phyloP scores from a whole-genome alignment of 2,329 filamentous ascomycete genomes.

The Diplodia corticola region DNA sequence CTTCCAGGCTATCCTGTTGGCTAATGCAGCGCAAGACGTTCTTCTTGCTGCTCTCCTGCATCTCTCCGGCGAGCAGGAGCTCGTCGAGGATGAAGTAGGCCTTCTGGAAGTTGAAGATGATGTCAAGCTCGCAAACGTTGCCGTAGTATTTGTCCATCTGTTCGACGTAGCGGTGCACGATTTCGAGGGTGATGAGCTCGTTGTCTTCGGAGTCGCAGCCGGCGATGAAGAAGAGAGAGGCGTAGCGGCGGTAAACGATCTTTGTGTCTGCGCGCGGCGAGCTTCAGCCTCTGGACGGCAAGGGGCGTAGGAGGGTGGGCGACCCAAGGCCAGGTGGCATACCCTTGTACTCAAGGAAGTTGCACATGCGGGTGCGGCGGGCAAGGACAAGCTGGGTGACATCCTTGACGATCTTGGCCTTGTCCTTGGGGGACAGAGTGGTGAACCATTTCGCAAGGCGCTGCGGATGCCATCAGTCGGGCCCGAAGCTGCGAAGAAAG shows the following conservation, averaged over 20 bases:
- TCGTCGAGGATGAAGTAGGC: conserved; percentile 99
- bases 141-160: conserved; percentile 99
- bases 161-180: conserved; percentile 98
- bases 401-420: conserved; percentile 99
- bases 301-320: conserved; percentile 21
- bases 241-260: conserved; percentile 97
- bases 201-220: conserved; percentile 97
- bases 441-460: conserved; percentile 99
- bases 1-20: conserved; percentile 95
- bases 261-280: conserved; percentile 72
- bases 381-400: conserved; percentile 96
- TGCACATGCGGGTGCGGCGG: conserved; percentile 97
- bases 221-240: conserved; percentile 98
- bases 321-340: conserved; percentile 20
- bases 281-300: conserved; percentile 28
- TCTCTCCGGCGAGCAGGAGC: conserved; percentile 87
- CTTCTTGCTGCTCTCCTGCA: conserved; percentile 99
- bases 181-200: conserved; percentile 95
- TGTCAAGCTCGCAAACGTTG: conserved; percentile 98
- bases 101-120: conserved; percentile 99
- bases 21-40: conserved; percentile 94
- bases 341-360: conserved; percentile 99
- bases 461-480: conserved; percentile 51
- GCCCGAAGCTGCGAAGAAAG: conserved; percentile 35
- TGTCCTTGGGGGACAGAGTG: conserved; percentile 94